These are phyloP conservation scores for Blepharisma undulans DNA, from an alignment of 169 alveolate species.

Conservation along the genomic window DNA sequence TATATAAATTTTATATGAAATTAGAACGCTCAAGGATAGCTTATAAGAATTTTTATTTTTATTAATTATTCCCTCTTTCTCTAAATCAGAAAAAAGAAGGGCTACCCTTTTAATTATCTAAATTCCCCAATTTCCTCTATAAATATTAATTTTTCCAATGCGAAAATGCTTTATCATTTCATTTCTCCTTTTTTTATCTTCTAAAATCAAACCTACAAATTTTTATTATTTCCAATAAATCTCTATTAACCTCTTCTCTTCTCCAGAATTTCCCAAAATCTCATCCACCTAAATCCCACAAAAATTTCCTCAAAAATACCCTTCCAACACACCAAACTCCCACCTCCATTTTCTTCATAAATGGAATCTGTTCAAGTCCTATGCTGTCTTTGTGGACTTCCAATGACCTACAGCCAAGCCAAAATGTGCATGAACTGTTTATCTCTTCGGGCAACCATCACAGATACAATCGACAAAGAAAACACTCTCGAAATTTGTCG, in stretches of 20 bases:
- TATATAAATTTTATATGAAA: neutral
- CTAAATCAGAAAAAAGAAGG: neutral
- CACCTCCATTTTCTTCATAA: neutral
- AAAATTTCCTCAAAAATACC: neutral
- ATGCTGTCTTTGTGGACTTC: slow-evolving; percentile 92
- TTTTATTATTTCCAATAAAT: neutral
- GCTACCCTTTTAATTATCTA: neutral
- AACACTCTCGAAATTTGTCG: slow-evolving; percentile 83
- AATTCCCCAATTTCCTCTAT: neutral
- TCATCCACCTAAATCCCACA: neutral
- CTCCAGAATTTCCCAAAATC: too few relatives aligned
- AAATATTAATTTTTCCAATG: too few relatives aligned
- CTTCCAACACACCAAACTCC: neutral
- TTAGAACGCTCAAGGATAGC: neutral
- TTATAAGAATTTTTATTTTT: neutral
- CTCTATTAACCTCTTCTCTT: neutral
- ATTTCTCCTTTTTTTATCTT: neutral
- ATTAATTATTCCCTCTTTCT: neutral
- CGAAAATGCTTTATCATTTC: neutral
- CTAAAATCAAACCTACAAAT: neutral
- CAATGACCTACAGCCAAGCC: slow-evolving; percentile 86
- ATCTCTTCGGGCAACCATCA: slow-evolving; percentile 86
- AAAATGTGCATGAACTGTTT: slow-evolving; percentile 93
- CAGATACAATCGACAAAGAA: slow-evolving; percentile 87
- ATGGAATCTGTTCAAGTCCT: slow-evolving; percentile 33